These are phyloP conservation scores for Coemansia sp. DNA, from an alignment of 192 early-diverging fungal genomes.

Conservation along the genomic window DNA sequence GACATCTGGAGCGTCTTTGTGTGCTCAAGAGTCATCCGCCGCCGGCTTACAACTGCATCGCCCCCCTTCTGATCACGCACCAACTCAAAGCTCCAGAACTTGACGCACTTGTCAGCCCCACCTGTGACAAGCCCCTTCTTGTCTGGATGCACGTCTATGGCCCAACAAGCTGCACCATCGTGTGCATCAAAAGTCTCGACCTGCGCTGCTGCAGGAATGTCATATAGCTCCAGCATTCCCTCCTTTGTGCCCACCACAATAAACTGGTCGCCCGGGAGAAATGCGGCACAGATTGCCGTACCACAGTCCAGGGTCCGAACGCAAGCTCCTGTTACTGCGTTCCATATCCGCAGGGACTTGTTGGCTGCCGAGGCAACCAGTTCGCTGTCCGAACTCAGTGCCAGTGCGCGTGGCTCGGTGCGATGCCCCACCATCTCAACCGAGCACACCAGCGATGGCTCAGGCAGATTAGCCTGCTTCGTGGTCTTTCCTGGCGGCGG, in stretches of 20 bases:
- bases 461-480: constrained; percentile 63
- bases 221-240: constrained; percentile 87
- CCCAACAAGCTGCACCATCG: constrained; percentile 79
- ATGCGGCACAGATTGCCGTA: constrained; percentile 87
- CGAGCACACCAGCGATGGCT: constrained; percentile 64
- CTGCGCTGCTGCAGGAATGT: constrained; percentile 78
- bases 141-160: constrained; percentile 83
- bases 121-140: constrained; percentile 87
- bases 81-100: constrained; percentile 96
- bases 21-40: constrained; percentile 77
- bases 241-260: constrained; percentile 91
- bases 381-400: constrained; percentile 87
- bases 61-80: constrained; percentile 51
- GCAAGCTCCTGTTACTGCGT: constrained; percentile 75
- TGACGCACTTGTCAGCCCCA: constrained; percentile 91
- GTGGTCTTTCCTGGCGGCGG: constrained; percentile 60
- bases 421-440: constrained; percentile 89
- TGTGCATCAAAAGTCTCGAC: constrained; percentile 90
- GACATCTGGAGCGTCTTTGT: constrained; percentile 91
- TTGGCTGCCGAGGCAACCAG: constrained; percentile 84
- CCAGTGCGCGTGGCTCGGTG: constrained; percentile 82
- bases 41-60: constrained; percentile 30
- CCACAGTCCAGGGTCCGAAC: constrained; percentile 89
- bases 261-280: constrained; percentile 85
- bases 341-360: constrained; percentile 87